Percentiles rank a stretch among this genome's conserved stretches.
phyloP scores from a whole-genome alignment of 495 filamentous ascomycete genomes.

The Gamarada debralockiae region DNA sequence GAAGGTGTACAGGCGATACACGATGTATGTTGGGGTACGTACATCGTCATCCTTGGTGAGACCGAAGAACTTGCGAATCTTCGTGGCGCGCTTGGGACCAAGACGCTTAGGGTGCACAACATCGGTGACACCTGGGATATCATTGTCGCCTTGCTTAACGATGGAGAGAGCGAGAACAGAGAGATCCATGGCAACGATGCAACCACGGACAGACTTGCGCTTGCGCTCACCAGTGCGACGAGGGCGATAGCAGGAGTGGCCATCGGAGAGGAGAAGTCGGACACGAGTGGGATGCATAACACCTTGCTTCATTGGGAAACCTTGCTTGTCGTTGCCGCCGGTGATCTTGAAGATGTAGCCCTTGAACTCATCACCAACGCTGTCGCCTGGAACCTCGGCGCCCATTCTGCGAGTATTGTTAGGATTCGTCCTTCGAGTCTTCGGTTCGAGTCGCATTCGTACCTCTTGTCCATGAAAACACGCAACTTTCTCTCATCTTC shows the following conservation, averaged over 20 bases:
- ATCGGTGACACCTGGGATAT: conserved; percentile 95
- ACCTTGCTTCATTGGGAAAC: conserved; percentile 99
- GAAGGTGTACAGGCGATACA: conserved; percentile 48
- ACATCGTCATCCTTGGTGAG: conserved; percentile 99
- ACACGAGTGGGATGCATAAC: conserved; percentile 98
- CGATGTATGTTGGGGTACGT: conserved; percentile 45
- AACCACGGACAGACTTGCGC: conserved; percentile 96
- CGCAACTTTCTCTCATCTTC: conserved; percentile 88
- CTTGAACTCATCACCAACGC: conserved; percentile 97
- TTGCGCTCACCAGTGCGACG: conserved; percentile 97
- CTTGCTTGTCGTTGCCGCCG: conserved; percentile 99
- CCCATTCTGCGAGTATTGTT: conserved; percentile 59
- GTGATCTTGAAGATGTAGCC: conserved; percentile 98
- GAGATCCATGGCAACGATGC: conserved; percentile 94
- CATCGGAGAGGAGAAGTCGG: conserved; percentile 85
- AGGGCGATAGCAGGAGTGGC: conserved; percentile 96
- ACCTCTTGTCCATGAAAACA: conserved; percentile 52
- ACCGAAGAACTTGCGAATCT: conserved; percentile 98
- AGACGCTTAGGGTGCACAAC: conserved; percentile 95
- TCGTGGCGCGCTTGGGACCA: conserved; percentile 97
- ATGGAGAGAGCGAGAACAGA: conserved; percentile 88
- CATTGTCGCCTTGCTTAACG: conserved; percentile 93
- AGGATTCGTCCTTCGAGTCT: conserved; percentile 3
- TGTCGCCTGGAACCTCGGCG: conserved; percentile 89
- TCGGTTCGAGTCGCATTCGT: conserved; percentile 15